A percentile compares a stretch with the other conserved stretches of the same genome.
Evolutionary conservation across 331 rosid genomes (phyloP).

Genomic region (Arachis monticola): DNA sequence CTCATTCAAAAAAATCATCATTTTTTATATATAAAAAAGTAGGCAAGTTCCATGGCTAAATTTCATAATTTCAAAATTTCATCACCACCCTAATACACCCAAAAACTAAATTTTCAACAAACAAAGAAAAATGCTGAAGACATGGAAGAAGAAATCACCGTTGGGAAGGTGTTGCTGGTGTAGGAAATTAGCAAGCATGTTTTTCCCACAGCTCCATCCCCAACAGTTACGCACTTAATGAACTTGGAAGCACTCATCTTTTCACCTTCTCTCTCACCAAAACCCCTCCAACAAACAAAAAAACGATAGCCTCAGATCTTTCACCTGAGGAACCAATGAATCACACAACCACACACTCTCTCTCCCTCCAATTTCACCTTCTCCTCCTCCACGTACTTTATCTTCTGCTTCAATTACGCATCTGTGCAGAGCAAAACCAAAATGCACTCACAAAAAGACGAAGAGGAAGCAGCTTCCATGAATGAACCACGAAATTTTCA

Average conservation of each 20-base stretch:
- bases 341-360: not conserved
- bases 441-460: slow-evolving; percentile 2
- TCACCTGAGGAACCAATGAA: slow-evolving; percentile 86
- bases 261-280: slow-evolving; percentile 1
- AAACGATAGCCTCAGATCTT: slow-evolving; percentile 86
- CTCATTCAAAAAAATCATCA: not conserved
- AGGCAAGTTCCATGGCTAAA: not conserved
- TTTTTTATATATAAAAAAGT: not conserved
- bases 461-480: slow-evolving; percentile 12
- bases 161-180: slow-evolving; percentile 99
- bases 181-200: slow-evolving; percentile 98
- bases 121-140: not conserved
- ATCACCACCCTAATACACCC: not conserved
- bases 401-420: slow-evolving; percentile 61
- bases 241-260: slow-evolving; percentile 98
- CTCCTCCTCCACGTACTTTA: slow-evolving; percentile 22
- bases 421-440: slow-evolving; percentile 46
- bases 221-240: slow-evolving; percentile 99
- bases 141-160: slow-evolving; percentile 52
- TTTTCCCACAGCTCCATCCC: slow-evolving; percentile 99
- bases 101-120: slow-evolving; percentile 8
- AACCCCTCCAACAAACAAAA: not conserved
- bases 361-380: slow-evolving; percentile 40
- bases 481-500: not conserved
- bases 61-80: slow-evolving; percentile 1